These are phyloP conservation scores for Cyclotella baltica DNA, from an alignment of 108 stramenopile species.

Conservation along the genomic window DNA sequence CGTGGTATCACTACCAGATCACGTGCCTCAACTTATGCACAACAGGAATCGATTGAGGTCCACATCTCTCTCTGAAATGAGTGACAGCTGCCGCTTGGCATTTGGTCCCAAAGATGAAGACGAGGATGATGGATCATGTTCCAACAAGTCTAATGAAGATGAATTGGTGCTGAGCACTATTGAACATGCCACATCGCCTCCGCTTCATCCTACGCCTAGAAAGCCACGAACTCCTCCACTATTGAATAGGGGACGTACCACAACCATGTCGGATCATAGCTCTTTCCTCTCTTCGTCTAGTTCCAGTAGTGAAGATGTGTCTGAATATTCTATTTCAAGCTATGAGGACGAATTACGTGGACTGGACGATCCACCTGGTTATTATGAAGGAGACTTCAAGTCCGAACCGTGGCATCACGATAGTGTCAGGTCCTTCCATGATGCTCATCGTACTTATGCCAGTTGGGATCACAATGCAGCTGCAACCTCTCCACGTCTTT, in stretches of 20 bases:
- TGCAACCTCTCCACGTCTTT: constrained; percentile 17
- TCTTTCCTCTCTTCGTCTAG: constrained; percentile 22
- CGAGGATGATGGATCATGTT: neutral
- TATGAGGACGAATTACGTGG: constrained; percentile 14
- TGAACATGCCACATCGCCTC: constrained; percentile 10
- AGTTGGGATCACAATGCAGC: neutral
- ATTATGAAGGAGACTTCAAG: constrained; percentile 1
- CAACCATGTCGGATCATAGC: constrained; percentile 34
- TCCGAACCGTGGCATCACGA: neutral
- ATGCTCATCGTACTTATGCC: neutral
- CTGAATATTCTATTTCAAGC: constrained; percentile 2
- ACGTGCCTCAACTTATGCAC: constrained; percentile 21
- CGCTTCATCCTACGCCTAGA: neutral
- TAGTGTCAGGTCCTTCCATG: neutral
- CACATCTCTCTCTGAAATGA: constrained; percentile 40
- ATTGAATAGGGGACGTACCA: constrained; percentile 13
- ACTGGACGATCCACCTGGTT: constrained; percentile 13
- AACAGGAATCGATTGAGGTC: constrained; percentile 28
- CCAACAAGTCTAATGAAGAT: constrained; percentile 4
- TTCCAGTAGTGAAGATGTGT: neutral
- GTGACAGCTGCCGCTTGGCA: constrained; percentile 20
- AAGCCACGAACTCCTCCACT: neutral
- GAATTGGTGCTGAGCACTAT: constrained; percentile 14
- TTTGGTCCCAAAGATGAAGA: neutral
- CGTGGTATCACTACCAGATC: neutral